Evolutionary conservation across 495 filamentous ascomycete species (phyloP), one percentile per base, ranked within the genome.

Genomic region (Evansstolkia leycettana): DNA sequence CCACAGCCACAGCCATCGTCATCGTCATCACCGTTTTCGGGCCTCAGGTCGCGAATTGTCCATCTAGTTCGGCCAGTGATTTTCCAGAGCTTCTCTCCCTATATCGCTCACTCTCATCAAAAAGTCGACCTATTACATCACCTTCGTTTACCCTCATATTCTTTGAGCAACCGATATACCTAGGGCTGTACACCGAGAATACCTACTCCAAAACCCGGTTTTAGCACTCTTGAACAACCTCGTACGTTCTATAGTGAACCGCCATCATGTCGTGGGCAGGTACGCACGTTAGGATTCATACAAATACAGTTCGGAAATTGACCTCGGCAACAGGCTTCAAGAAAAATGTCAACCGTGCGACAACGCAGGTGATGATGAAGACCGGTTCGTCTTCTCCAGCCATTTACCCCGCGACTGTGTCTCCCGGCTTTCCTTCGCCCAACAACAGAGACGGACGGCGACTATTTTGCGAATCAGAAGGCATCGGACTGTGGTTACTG

Each of bases 311-410:
- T 15, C 28, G 28, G 20, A 23, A 9, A 29, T 15, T 29, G 28
- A 29, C 28, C 31, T 13, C 7, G 10, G 26, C 12, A 38, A 29
- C 48, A 93, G 90, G 90, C 36, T 95, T 98, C 65, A 96, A 95
- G 73, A 96, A 95, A 58, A 92, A 89, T 73, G 86, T 94, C 69
- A 90, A 90, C 67, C 84, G 90, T 60, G 89, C 90, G 41, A 94
- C 88, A 59, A 95, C 92, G 57, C 89, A 94, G 78, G 89, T 95
- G 37, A 95, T 98, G 87, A 96, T 98, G 90, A 98, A 95, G 71
- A 88, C 90, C 13, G 84, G 80, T 84, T 52, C 43, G 67, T 46
- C 50, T 13, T 31, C 30, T 46, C 9, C 20, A 9, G 5, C 4
- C 5, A 4, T 23, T 23, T 23, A 23, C 20, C 20, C 20, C 20